Evolutionary conservation across 805 yeast genomes (phyloP), one percentile per base, ranked within the genome.

Genomic region (Saccharomycopsis schoenii): DNA sequence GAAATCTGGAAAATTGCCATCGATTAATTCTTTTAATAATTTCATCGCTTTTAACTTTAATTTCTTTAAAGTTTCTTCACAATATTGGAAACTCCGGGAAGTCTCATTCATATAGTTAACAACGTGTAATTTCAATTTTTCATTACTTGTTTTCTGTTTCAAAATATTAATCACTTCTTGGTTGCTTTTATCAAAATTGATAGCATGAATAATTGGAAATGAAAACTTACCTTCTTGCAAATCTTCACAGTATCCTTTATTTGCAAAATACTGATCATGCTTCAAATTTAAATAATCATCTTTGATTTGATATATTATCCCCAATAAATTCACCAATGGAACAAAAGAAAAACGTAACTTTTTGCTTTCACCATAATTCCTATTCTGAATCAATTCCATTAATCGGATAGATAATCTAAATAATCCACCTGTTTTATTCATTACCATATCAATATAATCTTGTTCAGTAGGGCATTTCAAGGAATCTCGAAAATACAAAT

Each of bases 171-270:
- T 64, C 11, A 84, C 68, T 58, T 78, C 79, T 60, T 74, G 71
- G 58, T 77, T 75, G 1, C 67, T 64, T 1, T 67, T 63, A 56
- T 75, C 75, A 41, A 69, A 67, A 19, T 74, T 68, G 1, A 86
- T 71, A 3, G 85, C 79, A 70, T 89, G 94, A 17, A 92, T 80
- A 1, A 92, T 83, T 0, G 97, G 97, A 64, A 89, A 87, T 0
- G 96, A 89, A 62, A 87, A 82, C 71, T 91, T 92, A 0, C 97
- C 97, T 70, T 92, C 97, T 0, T 90, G 83, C 37, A 92, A 79
- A 69, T 92, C 98, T 67, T 92, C 97, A 59, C 89, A 83, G 64
- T 80, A 80, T 1, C 96, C 96, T 77, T 89, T 88, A 69, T 83
- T 83, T 56, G 77, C 73, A n/a, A 74, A 73, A 61, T 83, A 77